phyloP scores from a whole-genome alignment of 768 basidiomycete species.

The Nevesoporus exiguus region DNA sequence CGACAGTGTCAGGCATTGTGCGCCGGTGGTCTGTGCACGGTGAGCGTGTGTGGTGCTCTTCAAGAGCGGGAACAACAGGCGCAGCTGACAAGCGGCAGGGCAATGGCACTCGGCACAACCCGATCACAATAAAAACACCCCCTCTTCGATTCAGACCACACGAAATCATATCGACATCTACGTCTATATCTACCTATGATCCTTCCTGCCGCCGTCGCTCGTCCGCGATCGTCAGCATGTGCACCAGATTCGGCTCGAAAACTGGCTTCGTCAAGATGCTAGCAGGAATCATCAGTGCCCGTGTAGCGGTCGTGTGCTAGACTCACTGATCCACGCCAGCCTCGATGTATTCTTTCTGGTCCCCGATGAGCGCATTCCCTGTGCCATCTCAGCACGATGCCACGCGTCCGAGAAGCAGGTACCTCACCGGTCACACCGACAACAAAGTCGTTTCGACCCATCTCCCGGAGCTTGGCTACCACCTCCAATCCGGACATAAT shows the following conservation, averaged over 20 bases:
- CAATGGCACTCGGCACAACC: constrained; percentile 32
- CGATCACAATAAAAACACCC: constrained; percentile 28
- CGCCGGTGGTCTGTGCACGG: constrained; percentile 32
- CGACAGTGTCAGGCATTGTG: constrained; percentile 27
- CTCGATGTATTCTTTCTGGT: constrained; percentile 72
- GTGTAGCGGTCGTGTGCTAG: not conserved
- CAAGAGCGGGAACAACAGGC: constrained; percentile 31
- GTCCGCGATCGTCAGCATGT: constrained; percentile 41
- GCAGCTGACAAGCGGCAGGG: constrained; percentile 32
- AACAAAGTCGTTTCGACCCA: constrained; percentile 73
- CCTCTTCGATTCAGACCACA: constrained; percentile 2
- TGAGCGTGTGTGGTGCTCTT: constrained; percentile 21
- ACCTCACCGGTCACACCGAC: constrained; percentile 70
- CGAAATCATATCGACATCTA: not conserved
- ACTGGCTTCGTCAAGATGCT: constrained; percentile 83
- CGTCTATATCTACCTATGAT: not conserved
- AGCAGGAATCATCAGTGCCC: constrained; percentile 4
- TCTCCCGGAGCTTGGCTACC: constrained; percentile 58
- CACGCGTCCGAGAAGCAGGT: not conserved
- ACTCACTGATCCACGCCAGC: constrained; percentile 75
- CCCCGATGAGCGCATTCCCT: constrained; percentile 55
- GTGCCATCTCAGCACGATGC: constrained; percentile 9
- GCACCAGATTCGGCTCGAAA: constrained; percentile 48
- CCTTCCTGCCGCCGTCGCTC: constrained; percentile 32
- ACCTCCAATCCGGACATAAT: constrained; percentile 71